Evolutionary conservation across 208 protist species (phyloP).

Genomic region (Zelonia costaricensis): DNA sequence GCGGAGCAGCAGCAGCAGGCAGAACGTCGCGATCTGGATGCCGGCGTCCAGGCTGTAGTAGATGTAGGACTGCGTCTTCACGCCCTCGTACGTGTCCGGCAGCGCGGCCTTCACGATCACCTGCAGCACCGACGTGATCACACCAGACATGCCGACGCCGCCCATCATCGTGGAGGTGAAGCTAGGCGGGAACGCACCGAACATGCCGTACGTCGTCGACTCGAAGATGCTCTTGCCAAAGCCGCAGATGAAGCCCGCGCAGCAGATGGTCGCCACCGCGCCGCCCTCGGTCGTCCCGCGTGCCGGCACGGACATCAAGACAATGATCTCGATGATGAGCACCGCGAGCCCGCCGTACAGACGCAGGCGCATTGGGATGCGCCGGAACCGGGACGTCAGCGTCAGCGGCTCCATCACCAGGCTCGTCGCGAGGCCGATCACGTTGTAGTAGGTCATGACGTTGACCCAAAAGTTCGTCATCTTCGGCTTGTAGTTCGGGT

Average conservation of each 20-base stretch:
- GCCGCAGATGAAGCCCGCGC: slow-evolving; percentile 37
- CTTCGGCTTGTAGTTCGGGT: slow-evolving; percentile 27
- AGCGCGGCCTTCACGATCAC: slow-evolving; percentile 58
- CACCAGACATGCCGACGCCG: slow-evolving; percentile 51
- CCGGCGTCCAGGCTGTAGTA: slow-evolving; percentile 55
- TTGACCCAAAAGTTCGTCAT: slow-evolving; percentile 61
- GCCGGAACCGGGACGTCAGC: slow-evolving; percentile 41
- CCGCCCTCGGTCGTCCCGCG: slow-evolving; percentile 29
- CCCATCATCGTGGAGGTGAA: slow-evolving; percentile 71
- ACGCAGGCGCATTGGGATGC: slow-evolving; percentile 38
- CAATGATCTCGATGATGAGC: slow-evolving; percentile 46
- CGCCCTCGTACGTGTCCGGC: slow-evolving; percentile 33
- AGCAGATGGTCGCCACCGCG: slow-evolving; percentile 50
- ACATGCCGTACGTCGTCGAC: slow-evolving; percentile 72
- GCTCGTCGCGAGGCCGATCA: slow-evolving; percentile 36
- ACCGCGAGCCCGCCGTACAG: slow-evolving; percentile 42
- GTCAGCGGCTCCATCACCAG: slow-evolving; percentile 63
- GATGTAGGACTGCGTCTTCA: slow-evolving; percentile 44
- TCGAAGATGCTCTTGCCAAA: slow-evolving; percentile 72
- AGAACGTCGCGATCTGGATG: slow-evolving; percentile 38
- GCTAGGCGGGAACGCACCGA: slow-evolving; percentile 47
- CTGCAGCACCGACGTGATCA: slow-evolving; percentile 46
- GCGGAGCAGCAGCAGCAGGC: slow-evolving; percentile 39
- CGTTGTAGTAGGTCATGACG: slow-evolving; percentile 69
- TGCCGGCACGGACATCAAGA: slow-evolving; percentile 58